Base-by-base conservation (phyloP, 202 grass and related monocot genomes). In the Miscanthus sacchariflorus region DNA sequence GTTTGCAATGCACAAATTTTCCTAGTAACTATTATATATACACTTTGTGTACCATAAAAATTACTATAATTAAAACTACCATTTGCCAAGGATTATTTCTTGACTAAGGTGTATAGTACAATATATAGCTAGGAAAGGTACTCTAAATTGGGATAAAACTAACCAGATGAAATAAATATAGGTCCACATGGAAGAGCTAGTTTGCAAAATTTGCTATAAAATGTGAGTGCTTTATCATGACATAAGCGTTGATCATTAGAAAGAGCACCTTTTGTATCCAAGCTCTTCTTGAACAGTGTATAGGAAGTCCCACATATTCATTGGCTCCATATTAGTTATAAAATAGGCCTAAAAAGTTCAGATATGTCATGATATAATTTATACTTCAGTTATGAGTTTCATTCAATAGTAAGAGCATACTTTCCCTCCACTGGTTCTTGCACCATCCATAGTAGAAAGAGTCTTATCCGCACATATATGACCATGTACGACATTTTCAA, bases 401-500 rank as follows among this genome's bases (percentile, higher is more conserved):
- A 48, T 14, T 13, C 21, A 21, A 2, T 56, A 19, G 54, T 68
- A 24, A 0, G 9, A 6, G 45, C 59, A 84, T 91, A 98, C 95
- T 87, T 98, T 79, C 23, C 95, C 93, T 81, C 85, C 89, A 54
- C 90, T 85, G 2, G 9, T 79, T 15, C 78, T 89, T 79, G 90
- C 90, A 40, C 83, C 87, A 6, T 80, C 80, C 46, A 77, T 68
- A 25, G 79, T 84, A 9, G 86, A 83, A 68, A 98, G 83, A 76
- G 91, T 83, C 83, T 54, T 92, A n/a, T 92, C 84, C 1, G 93
- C 95, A 89, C 95, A 98, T 13, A 98, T 67, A 54, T 98, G 95
- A 50, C 72, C 83, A 76, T 98, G 67, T n/a, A 91, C 92, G 48
- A 94, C 95, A 88, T 97, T 97, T 84, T 94, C 91, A 15, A 98